Evolutionary conservation across 2,329 filamentous ascomycete genomes (phyloP), one percentile per base, ranked within the genome.

Genomic region (Trichoderma sp.): DNA sequence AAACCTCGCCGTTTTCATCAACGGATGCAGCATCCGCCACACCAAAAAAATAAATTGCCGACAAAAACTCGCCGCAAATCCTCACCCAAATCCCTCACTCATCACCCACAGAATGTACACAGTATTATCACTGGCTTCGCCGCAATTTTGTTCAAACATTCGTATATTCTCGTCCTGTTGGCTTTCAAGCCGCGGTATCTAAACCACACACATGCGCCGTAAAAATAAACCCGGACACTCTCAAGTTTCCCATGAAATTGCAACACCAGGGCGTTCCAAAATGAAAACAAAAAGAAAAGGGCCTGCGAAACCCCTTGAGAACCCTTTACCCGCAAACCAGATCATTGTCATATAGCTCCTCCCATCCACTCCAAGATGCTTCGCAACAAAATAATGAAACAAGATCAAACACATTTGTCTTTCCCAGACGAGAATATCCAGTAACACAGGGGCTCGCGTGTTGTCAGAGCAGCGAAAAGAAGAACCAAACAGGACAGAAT

Each of bases 121-220:
- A 59, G 12, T n/a, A 15, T 35, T 10, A 45, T n/a, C n/a, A 42
- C 7, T 19, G 39, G 39, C n/a, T 19, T 6, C 39, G 9, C 15
- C n/a, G 2, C 25, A n/a, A 10, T 4, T 22, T 52, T 48, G n/a
- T 64, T 64, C 69, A 76, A 78, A 76, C 70, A 71, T 72, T 80
- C 77, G 75, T 80, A 71, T 79, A 78, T 80, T 79, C 76, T 78
- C 76, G 74, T 78, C 73, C 75, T 71, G 74, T 74, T 70, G 74
- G 70, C 70, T 74, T 70, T 70, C 67, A 71, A 71, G 75, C 75
- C 73, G 73, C 74, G 71, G 70, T 71, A 71, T 77, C 72, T 72
- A 72, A 76, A 73, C 72, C 73, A 69, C 72, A 74, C 73, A 76
- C 60, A 59, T 68, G 74, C 75, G 73, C 77, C 75, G 69, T 73